These are phyloP conservation scores for Magnolia officinalis DNA, from an alignment of 164 flowering plant genomes.

Conservation along the genomic window DNA sequence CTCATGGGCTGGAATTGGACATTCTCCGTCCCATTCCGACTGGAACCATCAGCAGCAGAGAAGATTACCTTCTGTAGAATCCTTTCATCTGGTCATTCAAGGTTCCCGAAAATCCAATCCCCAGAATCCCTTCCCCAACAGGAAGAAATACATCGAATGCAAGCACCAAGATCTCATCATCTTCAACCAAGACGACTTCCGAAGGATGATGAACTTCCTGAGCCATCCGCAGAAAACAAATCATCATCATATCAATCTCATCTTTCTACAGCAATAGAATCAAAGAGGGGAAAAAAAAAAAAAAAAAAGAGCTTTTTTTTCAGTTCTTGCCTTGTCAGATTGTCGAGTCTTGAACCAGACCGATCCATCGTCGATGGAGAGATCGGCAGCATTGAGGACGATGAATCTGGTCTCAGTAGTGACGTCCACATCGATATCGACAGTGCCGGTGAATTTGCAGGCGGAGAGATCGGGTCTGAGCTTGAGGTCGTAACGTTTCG, in stretches of 20 bases:
- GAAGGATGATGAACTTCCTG: constrained; percentile 21
- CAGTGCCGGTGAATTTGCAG: constrained; percentile 57
- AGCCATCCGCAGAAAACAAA: background rate
- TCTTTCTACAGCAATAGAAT: background rate
- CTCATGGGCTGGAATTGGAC: too few relatives aligned
- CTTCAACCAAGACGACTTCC: constrained; percentile 35
- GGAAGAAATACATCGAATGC: constrained; percentile 35
- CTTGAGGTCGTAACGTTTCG: constrained; percentile 55
- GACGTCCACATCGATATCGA: constrained; percentile 37
- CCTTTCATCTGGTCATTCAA: constrained; percentile 93
- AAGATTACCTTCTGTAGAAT: constrained; percentile 70
- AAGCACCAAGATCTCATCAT: constrained; percentile 59
- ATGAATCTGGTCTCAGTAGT: constrained; percentile 42
- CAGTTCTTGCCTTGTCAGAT: constrained; percentile 4
- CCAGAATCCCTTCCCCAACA: constrained; percentile 35
- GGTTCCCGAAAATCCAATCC: constrained; percentile 53
- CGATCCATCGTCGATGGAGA: constrained; percentile 22
- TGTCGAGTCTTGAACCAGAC: constrained; percentile 23
- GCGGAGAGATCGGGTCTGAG: constrained; percentile 55
- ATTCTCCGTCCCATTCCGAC: too few relatives aligned
- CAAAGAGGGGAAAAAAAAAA: background rate
- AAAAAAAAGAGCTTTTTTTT: background rate
- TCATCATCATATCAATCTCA: background rate
- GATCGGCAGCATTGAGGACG: constrained; percentile 65
- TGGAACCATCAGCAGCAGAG: background rate